Evolutionary conservation across 352 stramenopile genomes (phyloP), one percentile per base, ranked within the genome.

Genomic region (Phytophthora cactorum): DNA sequence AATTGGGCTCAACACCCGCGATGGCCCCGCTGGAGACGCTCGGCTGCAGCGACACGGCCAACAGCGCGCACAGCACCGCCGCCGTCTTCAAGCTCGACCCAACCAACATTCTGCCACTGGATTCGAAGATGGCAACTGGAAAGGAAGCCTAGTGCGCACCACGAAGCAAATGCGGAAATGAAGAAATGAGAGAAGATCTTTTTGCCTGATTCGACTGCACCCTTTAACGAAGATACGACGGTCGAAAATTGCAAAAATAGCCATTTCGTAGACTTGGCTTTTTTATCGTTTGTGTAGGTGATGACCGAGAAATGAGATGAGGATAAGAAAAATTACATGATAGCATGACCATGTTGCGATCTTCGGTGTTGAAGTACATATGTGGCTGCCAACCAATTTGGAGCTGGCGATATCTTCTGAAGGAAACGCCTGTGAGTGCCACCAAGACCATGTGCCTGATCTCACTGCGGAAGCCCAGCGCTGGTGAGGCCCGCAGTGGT

Each of bases 111-210:
- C 55, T 68, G 8, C 9, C 27, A 63, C 5, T 44, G 5, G 12
- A 14, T 32, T 31, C 29, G 5, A 28, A 54, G 12, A 45, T 7
- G 14, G 15, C 25, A 29, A 52, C 46, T 8, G 28, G 12, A 10
- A 3, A 43, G 1, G 4, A 64, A 68, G 5, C 27, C 38, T 43
- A 50, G 52, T 77, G 59, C 14, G 65, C 49, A 4, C 41, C 5
- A 62, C 45, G 25, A 22, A 59, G 70, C 54, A 47, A 66, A 77
- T 56, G 32, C 17, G 52, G 49, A 71, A 77, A 62, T 77, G 68
- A 69, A 46, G 53, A 71, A 77, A 62, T 77, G 68, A 69, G 46
- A 39, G 31, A 6, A 36, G 31, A 43, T 43, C 36, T 43, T 43
- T 22, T 15, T 9, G 34, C 10, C 36, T 43, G 36, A 43, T 43